phyloP scores from a whole-genome alignment of 495 filamentous ascomycete genomes.

The Neurospora sp. region DNA sequence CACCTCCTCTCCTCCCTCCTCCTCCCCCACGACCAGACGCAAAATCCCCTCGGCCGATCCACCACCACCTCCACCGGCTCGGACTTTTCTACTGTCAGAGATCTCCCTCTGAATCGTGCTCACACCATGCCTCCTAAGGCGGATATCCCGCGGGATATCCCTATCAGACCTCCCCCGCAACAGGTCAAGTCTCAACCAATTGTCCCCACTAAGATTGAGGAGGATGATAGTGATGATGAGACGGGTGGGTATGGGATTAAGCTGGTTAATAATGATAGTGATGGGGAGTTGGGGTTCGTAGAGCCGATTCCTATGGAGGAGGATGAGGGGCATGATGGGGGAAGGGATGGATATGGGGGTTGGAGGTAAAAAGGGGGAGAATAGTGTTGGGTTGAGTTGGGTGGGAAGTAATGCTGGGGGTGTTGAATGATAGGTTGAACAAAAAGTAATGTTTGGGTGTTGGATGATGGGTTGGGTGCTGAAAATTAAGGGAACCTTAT shows the following conservation, averaged over 20 bases:
- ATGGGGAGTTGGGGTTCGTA: conserved; percentile 9
- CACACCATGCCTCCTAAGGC: too few relatives aligned
- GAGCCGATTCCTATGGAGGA: conserved; percentile 21
- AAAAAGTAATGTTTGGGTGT: too few relatives aligned
- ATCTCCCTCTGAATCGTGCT: background rate
- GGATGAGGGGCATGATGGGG: background rate
- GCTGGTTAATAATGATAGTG: conserved; percentile 40
- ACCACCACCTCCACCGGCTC: background rate
- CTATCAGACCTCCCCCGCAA: too few relatives aligned
- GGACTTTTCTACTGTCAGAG: background rate
- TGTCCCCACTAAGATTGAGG: background rate
- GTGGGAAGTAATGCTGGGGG: too few relatives aligned
- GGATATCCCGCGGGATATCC: too few relatives aligned
- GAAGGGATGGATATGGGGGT: too few relatives aligned
- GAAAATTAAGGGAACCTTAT: too few relatives aligned
- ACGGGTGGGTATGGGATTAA: conserved; percentile 34
- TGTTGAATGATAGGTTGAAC: too few relatives aligned
- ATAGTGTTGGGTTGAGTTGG: too few relatives aligned
- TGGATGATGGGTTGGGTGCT: too few relatives aligned
- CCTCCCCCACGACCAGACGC: background rate
- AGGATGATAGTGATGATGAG: conserved; percentile 31
- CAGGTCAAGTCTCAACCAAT: too few relatives aligned
- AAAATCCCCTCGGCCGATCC: background rate
- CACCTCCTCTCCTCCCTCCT: background rate
- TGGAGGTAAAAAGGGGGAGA: background rate